Evolutionary conservation across 2,329 filamentous ascomycete species (phyloP), one percentile per base, ranked within the genome.

Genomic region (Akanthomyces muscarius): DNA sequence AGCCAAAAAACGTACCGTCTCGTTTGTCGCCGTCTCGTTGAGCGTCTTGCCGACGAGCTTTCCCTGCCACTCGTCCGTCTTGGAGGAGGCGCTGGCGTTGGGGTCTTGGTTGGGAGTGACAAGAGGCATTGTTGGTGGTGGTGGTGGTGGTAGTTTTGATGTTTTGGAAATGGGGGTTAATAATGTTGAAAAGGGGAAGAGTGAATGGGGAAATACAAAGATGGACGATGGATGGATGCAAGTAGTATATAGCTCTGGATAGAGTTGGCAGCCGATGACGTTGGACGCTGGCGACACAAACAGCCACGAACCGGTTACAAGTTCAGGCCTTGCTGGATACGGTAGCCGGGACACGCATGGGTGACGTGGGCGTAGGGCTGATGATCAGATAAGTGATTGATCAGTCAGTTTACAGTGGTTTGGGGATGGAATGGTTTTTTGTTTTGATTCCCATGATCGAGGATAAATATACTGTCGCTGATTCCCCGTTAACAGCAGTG

Each of bases 1-100:
- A 21, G 21, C 21, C 21, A 23, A 16, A 38, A 2, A 48, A 68
- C 80, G 61, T 74, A 88, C 86, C 10, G 79, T 84, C 71, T 84
- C 83, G 66, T 76, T 81, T 61, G 79, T 78, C 21, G 74, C 72
- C 11, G 69, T 65, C 0, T 86, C 85, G 13, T 80, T 79, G 14
- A 88, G 73, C 54, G 80, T 87, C 83, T 88, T 89, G 71, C 86
- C 86, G 52, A 85, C 80, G 5, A 89, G 77, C 78, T 87, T 86
- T 74, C 80, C 81, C 67, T 76, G 77, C 86, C 86, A 89, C 69
- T 85, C 78, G 64, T 85, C 77, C 42, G 80, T 83, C 74, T 80
- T 78, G 71, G 76, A 70, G 66, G 72, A 72, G 47, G 78, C 73
- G 65, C 75, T 76, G 65, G 78, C 73, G 65, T 75, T 76, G 65